These are phyloP conservation scores for Lactarius sanguifluus DNA, from an alignment of 768 basidiomycete genomes.

Conservation along the genomic window DNA sequence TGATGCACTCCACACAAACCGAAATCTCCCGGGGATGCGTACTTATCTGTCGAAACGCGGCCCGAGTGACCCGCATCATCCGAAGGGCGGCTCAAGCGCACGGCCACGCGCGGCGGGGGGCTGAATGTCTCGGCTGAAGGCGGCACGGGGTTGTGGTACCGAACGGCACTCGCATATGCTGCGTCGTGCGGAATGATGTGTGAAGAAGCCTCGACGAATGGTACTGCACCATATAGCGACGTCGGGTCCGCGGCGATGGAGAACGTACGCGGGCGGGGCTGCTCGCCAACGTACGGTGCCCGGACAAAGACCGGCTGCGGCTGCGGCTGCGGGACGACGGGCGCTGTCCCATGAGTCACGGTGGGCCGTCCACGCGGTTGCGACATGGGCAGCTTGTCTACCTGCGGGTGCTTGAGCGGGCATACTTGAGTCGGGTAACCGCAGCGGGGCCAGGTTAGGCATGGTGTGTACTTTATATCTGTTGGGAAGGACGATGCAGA, in stretches of 20 bases:
- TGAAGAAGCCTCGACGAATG: neutral
- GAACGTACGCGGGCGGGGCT: neutral
- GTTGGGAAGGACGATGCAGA: neutral
- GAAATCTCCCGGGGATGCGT: neutral
- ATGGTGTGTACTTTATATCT: constrained; percentile 23
- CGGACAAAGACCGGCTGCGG: neutral
- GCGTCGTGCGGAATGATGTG: constrained; percentile 18
- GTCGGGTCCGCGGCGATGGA: neutral
- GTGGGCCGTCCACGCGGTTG: neutral
- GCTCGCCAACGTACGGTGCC: neutral
- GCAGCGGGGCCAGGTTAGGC: constrained; percentile 19
- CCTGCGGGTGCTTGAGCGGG: constrained; percentile 18
- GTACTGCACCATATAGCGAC: neutral
- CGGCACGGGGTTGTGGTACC: constrained; percentile 5
- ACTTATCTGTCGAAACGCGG: neutral
- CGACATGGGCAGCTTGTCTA: neutral
- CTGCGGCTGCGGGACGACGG: neutral
- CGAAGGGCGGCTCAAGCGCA: constrained; percentile 12
- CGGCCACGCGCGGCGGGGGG: neutral
- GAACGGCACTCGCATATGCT: constrained; percentile 13
- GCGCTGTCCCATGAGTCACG: no score
- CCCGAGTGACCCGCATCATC: neutral
- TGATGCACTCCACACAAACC: neutral
- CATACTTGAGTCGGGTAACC: constrained; percentile 9
- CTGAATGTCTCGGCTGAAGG: constrained; percentile 12